Base-by-base conservation (phyloP, 495 filamentous ascomycete genomes). In the Chlorociboria aeruginascens region DNA sequence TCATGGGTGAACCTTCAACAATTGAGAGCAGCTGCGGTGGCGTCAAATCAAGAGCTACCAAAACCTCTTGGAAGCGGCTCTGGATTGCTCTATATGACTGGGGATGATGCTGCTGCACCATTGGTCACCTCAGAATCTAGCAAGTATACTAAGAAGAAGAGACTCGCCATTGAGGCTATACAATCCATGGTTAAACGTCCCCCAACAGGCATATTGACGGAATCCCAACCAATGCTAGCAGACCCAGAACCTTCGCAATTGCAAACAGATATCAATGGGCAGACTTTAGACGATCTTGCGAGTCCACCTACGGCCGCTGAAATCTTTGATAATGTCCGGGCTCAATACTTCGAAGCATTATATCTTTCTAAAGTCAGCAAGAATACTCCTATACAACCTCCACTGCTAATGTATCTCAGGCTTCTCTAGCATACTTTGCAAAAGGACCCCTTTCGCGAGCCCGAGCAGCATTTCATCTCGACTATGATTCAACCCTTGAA, bases 381-480 rank as follows among this genome's bases (percentile, higher is more conserved):
- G 16, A 32, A 29, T 12, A 10, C 29, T 30, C 40, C 25, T 14
- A 14, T 42, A 32, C 45, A 30, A 11, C 37, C n/a, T 10, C 13
- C 35, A 13, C 10, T 28, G 17, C 47, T 54, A 51, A 51, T 11
- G 8, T 16, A 17, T 33, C 20, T 13, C 44, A 89, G 80, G 83
- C 87, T 17, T 92, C 92, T 10, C 66, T 97, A 56, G 93, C 90
- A 53, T 98, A 95, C 62, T 98, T 97, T 69, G 85, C 90, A 14
- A 98, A 98, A 69, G 92, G 92, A 1, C 88, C 92, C 3, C 70
- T 97, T 16, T 85, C 93, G n/a, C 77, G 88, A 56, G 87, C 86
- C 16, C 76, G 92, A 45, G 82, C 81, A 40, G 77, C 79, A 32
- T 87, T 94, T 51, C 77, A 83, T 54, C 63, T 76, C 25, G 68